Percentiles rank a stretch among this genome's conserved stretches.
Evolutionary conservation across 768 basidiomycete genomes (phyloP).

Genomic region (Amanita rubescens): DNA sequence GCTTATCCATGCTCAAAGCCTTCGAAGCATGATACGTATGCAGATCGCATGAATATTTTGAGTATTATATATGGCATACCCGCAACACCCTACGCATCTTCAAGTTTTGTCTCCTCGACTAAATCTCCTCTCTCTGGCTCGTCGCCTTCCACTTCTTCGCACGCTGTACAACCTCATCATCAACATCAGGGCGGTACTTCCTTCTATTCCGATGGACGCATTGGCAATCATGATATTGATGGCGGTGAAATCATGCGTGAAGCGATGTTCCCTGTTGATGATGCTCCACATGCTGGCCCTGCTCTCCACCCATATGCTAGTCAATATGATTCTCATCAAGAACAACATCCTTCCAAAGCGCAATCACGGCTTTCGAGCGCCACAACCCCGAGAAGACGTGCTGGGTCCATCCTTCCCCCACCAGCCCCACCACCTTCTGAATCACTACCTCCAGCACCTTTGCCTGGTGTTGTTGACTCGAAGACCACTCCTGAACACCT

Average conservation of each 20-base stretch:
- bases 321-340: conserved; percentile 29
- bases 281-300: conserved; percentile 4
- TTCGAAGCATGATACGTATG: conserved; percentile 80
- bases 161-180: conserved; percentile 11
- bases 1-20: conserved; percentile 22
- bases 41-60: conserved; percentile 89
- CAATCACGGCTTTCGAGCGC: neutral
- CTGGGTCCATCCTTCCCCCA: conserved; percentile 54
- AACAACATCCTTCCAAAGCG: conserved; percentile 13
- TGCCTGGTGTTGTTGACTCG: conserved; percentile 19
- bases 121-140: conserved; percentile 32
- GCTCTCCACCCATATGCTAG: conserved; percentile 47
- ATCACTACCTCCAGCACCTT: conserved; percentile 55
- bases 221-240: conserved; percentile 19
- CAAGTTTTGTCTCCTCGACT: conserved; percentile 31
- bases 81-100: conserved; percentile 57
- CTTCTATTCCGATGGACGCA: conserved; percentile 21
- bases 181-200: conserved; percentile 41
- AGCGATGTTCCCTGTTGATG: conserved; percentile 7
- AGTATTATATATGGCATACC: conserved; percentile 86
- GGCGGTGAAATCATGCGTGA: conserved; percentile 9
- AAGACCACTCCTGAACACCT: conserved; percentile 21
- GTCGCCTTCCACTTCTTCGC: conserved; percentile 38
- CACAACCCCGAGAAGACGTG: conserved; percentile 27
- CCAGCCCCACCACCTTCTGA: conserved; percentile 57